These are phyloP conservation scores for Chionographis japonica DNA, from an alignment of 106 monocot species.

Conservation along the genomic window DNA sequence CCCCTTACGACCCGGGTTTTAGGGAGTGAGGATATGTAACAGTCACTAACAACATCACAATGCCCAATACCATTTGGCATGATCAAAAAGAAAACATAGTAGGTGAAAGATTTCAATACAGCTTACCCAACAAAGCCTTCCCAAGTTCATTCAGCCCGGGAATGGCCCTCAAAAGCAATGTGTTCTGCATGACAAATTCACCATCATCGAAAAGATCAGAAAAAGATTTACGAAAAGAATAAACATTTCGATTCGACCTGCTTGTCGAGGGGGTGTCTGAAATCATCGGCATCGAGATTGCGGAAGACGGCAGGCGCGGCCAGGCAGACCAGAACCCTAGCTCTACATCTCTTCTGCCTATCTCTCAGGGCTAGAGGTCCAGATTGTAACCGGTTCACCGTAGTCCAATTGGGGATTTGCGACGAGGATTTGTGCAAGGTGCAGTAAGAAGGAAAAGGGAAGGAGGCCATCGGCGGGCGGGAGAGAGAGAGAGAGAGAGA, in stretches of 20 bases:
- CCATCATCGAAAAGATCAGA: not conserved
- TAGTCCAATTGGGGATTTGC: not conserved
- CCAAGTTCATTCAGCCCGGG: slow-evolving; percentile 83
- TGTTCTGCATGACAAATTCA: slow-evolving; percentile 48
- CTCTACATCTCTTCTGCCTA: not conserved
- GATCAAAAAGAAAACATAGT: too few species aligned
- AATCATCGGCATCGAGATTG: slow-evolving; percentile 91
- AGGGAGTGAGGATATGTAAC: too few species aligned
- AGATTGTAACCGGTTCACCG: not conserved
- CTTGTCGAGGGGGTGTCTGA: slow-evolving; percentile 91
- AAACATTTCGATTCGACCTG: slow-evolving; percentile 32
- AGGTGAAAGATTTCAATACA: too few species aligned
- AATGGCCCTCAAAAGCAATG: slow-evolving; percentile 69
- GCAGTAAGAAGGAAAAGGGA: slow-evolving; percentile 5
- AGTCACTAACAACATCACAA: too few species aligned
- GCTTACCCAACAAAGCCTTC: slow-evolving; percentile 85
- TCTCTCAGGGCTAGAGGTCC: slow-evolving; percentile 5
- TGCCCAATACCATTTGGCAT: too few species aligned
- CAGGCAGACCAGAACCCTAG: slow-evolving; percentile 5
- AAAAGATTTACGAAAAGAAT: not conserved
- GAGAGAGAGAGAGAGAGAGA: not conserved
- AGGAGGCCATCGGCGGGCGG: slow-evolving; percentile 7
- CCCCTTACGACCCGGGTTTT: too few species aligned
- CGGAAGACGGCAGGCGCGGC: slow-evolving; percentile 42
- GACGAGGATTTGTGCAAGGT: slow-evolving; percentile 1